Evolutionary conservation across 768 basidiomycete species (phyloP), one percentile per base, ranked within the genome.

Genomic region (Lentinula sp.): DNA sequence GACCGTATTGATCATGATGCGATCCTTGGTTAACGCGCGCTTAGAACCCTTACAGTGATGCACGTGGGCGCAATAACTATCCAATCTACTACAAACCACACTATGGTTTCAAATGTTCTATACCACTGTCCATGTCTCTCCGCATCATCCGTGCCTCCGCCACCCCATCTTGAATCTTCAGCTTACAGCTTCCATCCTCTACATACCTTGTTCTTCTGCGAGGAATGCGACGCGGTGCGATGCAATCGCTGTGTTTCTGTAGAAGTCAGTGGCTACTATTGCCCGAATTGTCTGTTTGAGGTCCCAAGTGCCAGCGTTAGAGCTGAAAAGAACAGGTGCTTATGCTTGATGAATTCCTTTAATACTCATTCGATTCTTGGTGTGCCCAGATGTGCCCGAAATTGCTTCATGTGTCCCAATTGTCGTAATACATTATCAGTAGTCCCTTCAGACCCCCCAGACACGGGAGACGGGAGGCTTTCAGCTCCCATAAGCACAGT

Each of bases 301-400:
- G 97, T 99, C 10, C 96, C 97, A 0, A 94, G 90, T 70, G 97
- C 97, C 2, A 97, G 94, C 67, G 97, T 99, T n/a, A 82, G 97
- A 59, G 94, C 91, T 12, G 97, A 99, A 75, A 96, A 95, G 81
- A 98, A 97, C 69, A 83, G 95, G 96, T 92, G 64, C 66, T 74
- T 64, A 39, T 58, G 41, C 23, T 12, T 23, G 35, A 20, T 35
- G 0, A 56, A 10, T 5, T 42, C 39, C 6, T 6, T 35, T 28
- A 1, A 4, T 33, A 41, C 2, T n/a, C 45, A 52, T 54, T 43
- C 12, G 37, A 16, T 28, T 35, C n/a, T n/a, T 46, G 59, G 12
- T 54, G 59, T 63, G 16, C 7, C 7, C 70, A 98, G 97, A 83
- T 99, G 97, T 73, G 95, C 96, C 16, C 84, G 97, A 59, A 98